These are phyloP conservation scores for Chrysanthemum lavandulifolium DNA, from an alignment of 129 eudicot genomes.

Conservation along the genomic window DNA sequence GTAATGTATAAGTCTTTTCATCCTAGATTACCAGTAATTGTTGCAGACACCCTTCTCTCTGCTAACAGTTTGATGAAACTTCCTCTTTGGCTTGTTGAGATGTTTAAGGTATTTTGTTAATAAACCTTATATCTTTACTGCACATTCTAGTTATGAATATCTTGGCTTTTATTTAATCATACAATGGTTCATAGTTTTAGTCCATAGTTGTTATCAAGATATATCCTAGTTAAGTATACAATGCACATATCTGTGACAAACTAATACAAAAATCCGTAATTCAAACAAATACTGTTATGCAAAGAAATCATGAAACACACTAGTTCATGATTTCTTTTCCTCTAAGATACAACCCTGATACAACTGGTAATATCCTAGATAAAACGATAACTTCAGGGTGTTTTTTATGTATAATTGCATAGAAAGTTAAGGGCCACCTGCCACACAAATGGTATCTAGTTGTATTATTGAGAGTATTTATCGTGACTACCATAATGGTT, in stretches of 20 bases:
- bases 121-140: neutral
- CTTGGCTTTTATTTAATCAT: neutral
- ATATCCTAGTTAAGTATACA: neutral
- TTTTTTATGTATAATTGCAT: neutral
- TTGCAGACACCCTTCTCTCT: conserved; percentile 89
- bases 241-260: too few relatives aligned
- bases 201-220: neutral
- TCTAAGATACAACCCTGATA: too few relatives aligned
- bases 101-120: conserved; percentile 72
- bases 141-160: neutral
- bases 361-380: too few relatives aligned
- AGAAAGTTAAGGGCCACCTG: neutral
- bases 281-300: too few relatives aligned
- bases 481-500: too few relatives aligned
- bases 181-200: neutral
- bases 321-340: too few relatives aligned
- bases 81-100: conserved; percentile 91
- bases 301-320: too few relatives aligned
- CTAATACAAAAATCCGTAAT: too few relatives aligned
- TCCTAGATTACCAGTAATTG: conserved; percentile 78
- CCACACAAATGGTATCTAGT: too few relatives aligned
- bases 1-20: conserved; percentile 74
- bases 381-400: neutral
- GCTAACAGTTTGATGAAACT: conserved; percentile 80
- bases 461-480: too few relatives aligned